Evolutionary conservation across 805 yeast genomes (phyloP).

Genomic region (Ogataea kodamae): DNA sequence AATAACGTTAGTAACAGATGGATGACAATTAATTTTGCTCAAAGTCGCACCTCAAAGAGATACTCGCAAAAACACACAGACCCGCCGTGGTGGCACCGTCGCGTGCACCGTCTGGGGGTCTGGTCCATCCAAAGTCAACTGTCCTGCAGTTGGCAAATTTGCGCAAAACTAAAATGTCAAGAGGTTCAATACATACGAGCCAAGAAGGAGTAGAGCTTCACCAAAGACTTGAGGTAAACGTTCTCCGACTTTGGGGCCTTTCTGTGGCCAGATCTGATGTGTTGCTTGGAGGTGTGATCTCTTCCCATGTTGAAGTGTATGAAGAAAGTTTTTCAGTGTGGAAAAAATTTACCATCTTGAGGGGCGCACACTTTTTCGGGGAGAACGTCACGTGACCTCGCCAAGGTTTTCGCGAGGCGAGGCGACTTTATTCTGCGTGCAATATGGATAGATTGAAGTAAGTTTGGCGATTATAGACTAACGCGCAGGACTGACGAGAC

Average conservation of each 20-base stretch:
- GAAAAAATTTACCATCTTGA: slow-evolving; percentile 7
- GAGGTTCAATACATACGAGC: slow-evolving; percentile 82
- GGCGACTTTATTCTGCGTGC: no score
- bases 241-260: slow-evolving; percentile 99
- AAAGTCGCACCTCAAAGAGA: slow-evolving; percentile 9
- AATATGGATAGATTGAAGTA: slow-evolving; percentile 23
- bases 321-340: slow-evolving; percentile 8
- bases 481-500: slow-evolving; percentile 48
- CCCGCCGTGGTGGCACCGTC: no score
- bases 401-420: no score
- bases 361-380: no score
- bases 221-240: slow-evolving; percentile 97
- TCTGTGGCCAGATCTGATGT: slow-evolving; percentile 94
- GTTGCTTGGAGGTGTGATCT: slow-evolving; percentile 96
- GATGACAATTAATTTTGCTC: slow-evolving; percentile 13
- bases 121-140: slow-evolving; percentile 13
- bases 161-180: slow-evolving; percentile 25
- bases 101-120: slow-evolving; percentile 2
- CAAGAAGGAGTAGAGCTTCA: slow-evolving; percentile 97
- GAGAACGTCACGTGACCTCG: slow-evolving; percentile 12
- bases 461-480: slow-evolving; percentile 7
- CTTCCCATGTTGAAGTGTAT: slow-evolving; percentile 71
- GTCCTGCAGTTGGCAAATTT: slow-evolving; percentile 13
- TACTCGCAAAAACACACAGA: slow-evolving; percentile 14
- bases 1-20: slow-evolving; percentile 31